Conservation (phyloP, 2,329 filamentous ascomycete species). For the Sphaerulina musiva region DNA sequence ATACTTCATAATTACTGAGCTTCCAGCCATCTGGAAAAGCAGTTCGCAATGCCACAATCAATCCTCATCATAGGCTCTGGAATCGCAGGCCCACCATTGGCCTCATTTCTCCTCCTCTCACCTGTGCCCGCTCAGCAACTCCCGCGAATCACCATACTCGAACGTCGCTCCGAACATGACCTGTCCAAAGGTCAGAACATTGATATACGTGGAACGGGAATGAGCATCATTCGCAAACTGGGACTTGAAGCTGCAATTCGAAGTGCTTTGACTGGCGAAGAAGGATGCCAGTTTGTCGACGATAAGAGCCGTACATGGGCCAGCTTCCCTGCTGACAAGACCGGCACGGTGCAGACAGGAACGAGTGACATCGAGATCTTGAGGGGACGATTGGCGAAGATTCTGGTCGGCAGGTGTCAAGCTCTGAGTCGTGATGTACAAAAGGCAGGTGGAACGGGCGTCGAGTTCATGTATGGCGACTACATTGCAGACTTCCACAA, state of each 20-base stretch:
- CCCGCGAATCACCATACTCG: constrained; percentile 29
- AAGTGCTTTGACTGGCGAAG: constrained; percentile 24
- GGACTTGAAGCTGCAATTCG: constrained; percentile 29
- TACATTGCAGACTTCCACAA: constrained; percentile 23
- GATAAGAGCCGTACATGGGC: constrained; percentile 20
- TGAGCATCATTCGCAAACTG: constrained; percentile 27
- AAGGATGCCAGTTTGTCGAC: constrained; percentile 30
- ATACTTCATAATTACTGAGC: too few relatives aligned
- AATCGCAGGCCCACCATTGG: constrained; percentile 28
- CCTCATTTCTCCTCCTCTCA: constrained; percentile 25
- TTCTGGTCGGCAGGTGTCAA: constrained; percentile 22
- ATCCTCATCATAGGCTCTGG: constrained; percentile 30
- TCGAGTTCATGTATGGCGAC: constrained; percentile 31
- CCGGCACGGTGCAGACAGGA: constrained; percentile 24
- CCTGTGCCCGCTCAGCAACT: constrained; percentile 11
- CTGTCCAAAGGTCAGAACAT: constrained; percentile 30
- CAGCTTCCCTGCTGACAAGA: constrained; percentile 23
- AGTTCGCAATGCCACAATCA: constrained; percentile 8
- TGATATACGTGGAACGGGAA: constrained; percentile 30
- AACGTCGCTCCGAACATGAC: constrained; percentile 20
- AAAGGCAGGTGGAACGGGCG: constrained; percentile 21
- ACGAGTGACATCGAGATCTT: constrained; percentile 33
- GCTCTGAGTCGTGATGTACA: constrained; percentile 21
- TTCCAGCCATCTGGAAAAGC: background rate
- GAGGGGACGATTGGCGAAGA: constrained; percentile 25